phyloP scores from a whole-genome alignment of 768 basidiomycete species.

The Trametes villosa region DNA sequence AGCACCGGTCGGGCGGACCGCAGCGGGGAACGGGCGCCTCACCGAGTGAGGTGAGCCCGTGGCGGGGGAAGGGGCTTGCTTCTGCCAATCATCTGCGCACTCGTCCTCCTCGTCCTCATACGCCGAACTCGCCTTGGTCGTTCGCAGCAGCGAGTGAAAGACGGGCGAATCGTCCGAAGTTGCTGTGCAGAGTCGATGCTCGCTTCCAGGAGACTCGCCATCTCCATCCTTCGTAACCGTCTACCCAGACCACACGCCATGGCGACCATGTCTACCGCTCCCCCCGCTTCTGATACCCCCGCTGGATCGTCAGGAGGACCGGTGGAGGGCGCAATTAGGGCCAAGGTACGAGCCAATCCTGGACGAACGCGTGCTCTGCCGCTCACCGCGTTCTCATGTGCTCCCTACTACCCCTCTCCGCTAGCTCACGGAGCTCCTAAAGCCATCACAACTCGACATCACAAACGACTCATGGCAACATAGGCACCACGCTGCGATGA shows the following conservation, averaged over 20 bases:
- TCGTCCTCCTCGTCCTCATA: not conserved
- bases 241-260: conserved; percentile 17
- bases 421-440: conserved; percentile 65
- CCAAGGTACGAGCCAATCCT: conserved; percentile 49
- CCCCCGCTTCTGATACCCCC: conserved; percentile 15
- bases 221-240: conserved; percentile 26
- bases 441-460: conserved; percentile 66
- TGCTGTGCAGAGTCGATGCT: conserved; percentile 16
- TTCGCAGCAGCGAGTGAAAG: too few species aligned
- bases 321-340: conserved; percentile 61
- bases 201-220: conserved; percentile 22
- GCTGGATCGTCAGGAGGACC: conserved; percentile 43
- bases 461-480: conserved; percentile 86
- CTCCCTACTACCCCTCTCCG: conserved; percentile 8
- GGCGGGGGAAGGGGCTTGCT: not conserved
- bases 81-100: not conserved
- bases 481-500: conserved; percentile 84
- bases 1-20: too few species aligned
- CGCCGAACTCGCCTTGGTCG: not conserved
- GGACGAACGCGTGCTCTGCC: not conserved
- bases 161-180: not conserved
- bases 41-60: too few species aligned
- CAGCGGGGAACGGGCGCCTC: too few species aligned
- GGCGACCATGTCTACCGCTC: conserved; percentile 21
- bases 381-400: conserved; percentile 1